Percentiles rank a stretch among this genome's conserved stretches.
Evolutionary conservation across 331 rosid species (phyloP).

Genomic region (Dryas integrifolia): DNA sequence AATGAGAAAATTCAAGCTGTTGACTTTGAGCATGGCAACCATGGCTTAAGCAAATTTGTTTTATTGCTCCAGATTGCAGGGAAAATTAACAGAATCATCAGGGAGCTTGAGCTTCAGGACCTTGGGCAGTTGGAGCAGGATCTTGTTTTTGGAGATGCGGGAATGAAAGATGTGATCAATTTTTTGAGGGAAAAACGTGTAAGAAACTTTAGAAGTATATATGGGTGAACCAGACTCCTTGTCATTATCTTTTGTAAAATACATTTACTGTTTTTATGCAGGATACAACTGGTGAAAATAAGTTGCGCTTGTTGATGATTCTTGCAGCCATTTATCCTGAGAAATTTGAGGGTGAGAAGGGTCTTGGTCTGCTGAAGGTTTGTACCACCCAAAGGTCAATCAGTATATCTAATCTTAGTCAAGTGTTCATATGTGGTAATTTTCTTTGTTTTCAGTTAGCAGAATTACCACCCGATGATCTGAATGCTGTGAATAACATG

Average conservation of each 20-base stretch:
- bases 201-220: constrained; percentile 28
- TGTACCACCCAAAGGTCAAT: constrained; percentile 10
- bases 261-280: constrained; percentile 41
- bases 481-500: constrained; percentile 66
- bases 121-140: constrained; percentile 95
- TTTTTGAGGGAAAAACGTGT: constrained; percentile 65
- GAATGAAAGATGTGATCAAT: constrained; percentile 85
- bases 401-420: not conserved
- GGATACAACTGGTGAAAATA: constrained; percentile 80
- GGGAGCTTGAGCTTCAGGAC: constrained; percentile 75
- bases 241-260: constrained; percentile 24
- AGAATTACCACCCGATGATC: constrained; percentile 64
- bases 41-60: constrained; percentile 25
- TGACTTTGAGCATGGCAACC: constrained; percentile 14
- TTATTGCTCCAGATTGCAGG: constrained; percentile 78
- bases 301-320: constrained; percentile 88
- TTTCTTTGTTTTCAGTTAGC: constrained; percentile 53
- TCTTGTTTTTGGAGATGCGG: constrained; percentile 93
- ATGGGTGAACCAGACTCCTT: constrained; percentile 12
- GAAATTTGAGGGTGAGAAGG: constrained; percentile 92
- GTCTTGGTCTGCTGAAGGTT: constrained; percentile 85
- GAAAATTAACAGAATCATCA: constrained; percentile 61
- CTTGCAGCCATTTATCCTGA: constrained; percentile 91
- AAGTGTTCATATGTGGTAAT: not conserved
- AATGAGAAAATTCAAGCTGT: not conserved